Evolutionary conservation across 371 early-diverging fungal species (phyloP), one percentile per base, ranked within the genome.

Genomic region (Mortierella sp.): DNA sequence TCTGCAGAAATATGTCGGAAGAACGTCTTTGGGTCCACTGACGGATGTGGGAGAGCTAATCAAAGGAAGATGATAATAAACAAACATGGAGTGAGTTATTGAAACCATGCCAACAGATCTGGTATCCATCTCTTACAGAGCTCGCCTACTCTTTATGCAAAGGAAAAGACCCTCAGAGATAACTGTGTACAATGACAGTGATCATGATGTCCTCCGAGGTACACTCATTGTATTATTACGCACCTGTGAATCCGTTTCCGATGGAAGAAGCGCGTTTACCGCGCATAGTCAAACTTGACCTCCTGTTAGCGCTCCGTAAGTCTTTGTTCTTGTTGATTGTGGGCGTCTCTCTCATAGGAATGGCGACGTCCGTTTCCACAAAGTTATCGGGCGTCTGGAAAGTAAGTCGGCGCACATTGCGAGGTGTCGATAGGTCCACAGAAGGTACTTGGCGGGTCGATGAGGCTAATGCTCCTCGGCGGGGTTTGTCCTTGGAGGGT

Each of bases 1-100:
- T 95, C 94, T 3, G 93, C 91, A 79, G 93, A 93, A 27, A 95
- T 92, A 77, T 93, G 95, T n/a, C 92, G 86, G 84, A 92, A 93
- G 75, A 91, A 94, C 56, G 90, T 89, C 1, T 75, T 76, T 3
- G 93, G 72, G 27, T 87, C 81, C 43, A 95, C 90, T 0, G 89
- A 88, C 8, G 88, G 89, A 84, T 94, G 95, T 1, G 95, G 95
- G 27, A 89, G 76, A 4, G 92, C 95, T 91, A 83, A 78, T 71
- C 12, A 16, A 43, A 56, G n/a, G 32, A 83, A 58, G 0, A 51
- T 24, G 8, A 24, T 10, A 78, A 29, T 24, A 32, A n/a, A 11
- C n/a, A 18, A 38, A 80, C 29, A 38, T 46, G 48, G 4, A 4
- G 11, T 46, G 4, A 43, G 32, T 27, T 35, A 68, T 41, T 21